Evolutionary conservation across 495 filamentous ascomycete species (phyloP), one percentile per base, ranked within the genome.

Genomic region (Trichoderma reesei): DNA sequence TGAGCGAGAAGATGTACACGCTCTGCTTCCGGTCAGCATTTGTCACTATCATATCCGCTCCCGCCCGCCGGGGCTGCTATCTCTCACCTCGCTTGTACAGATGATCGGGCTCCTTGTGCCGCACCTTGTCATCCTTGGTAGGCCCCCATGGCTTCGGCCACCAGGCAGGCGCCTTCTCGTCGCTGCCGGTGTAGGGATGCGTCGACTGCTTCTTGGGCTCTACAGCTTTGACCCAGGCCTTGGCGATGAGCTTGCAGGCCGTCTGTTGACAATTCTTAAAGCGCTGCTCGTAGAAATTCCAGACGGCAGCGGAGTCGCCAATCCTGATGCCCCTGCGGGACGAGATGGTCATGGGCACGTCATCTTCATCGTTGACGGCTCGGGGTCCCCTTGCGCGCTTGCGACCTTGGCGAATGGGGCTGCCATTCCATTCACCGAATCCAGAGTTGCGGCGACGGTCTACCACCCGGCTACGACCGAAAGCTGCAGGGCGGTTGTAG

Each of bases 41-140:
- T 8, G 20, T n/a, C n/a, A 26, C 26, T 14, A 31, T 62, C 13
- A 33, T n/a, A 62, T 65, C 36, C 65, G 60, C 11, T 16, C 33
- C 34, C 3, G 5, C 13, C n/a, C n/a, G n/a, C n/a, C n/a, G 48
- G 48, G 48, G 5, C 3, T 5, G 39, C 9, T 18, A 26, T 56
- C 64, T 26, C 84, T 73, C 75, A 94, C 90, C 85, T 65, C 83
- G 82, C 77, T 89, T 96, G 67, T 80, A 79, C 38, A 92, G 68
- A 72, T 97, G 92, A 68, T 96, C 91, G 0, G 92, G 91, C 76
- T 96, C 92, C 69, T 83, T 89, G 73, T 94, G 91, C 36, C 83
- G 78, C 18, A 82, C 73, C 63, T 62, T 69, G 9, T 75, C 69
- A 9, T 73, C 69, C 61, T 69, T 68, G 16, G 68, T 68, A 1